Conservation (phyloP, 305 asterid species). For the Fraxinus albicans region DNA sequence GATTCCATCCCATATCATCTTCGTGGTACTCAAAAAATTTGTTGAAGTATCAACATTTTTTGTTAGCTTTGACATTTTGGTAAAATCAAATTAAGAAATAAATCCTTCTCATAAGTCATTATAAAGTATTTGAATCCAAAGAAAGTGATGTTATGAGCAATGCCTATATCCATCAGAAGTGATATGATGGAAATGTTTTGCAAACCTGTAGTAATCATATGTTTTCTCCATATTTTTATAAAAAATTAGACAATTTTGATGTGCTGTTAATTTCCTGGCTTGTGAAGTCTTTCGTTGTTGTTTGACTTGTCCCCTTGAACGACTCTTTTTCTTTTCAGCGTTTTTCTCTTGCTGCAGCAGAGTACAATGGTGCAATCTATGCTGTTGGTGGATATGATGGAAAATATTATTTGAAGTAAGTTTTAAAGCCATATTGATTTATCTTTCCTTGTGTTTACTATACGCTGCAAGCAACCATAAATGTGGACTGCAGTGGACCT, state of each 20-base stretch:
- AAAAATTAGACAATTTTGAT: not conserved
- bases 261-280: not conserved
- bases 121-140: not conserved
- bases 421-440: conserved; percentile 7
- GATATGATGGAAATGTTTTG: not conserved
- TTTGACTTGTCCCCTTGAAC: conserved; percentile 9
- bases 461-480: not conserved
- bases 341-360: conserved; percentile 70
- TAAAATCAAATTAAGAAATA: not conserved
- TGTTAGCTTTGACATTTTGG: not conserved
- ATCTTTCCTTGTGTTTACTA: not conserved
- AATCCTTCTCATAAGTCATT: not conserved
- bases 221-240: not conserved
- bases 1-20: not conserved
- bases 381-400: conserved; percentile 85
- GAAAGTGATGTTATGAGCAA: not conserved
- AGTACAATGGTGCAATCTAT: conserved; percentile 69
- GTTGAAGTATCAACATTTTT: not conserved
- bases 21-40: not conserved
- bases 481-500: not conserved
- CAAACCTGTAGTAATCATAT: not conserved
- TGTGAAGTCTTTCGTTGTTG: not conserved
- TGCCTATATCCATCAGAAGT: not conserved
- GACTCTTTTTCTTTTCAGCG: conserved; percentile 44
- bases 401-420: conserved; percentile 61